These are phyloP conservation scores for Carex scoparia DNA, from an alignment of 176 grass and related monocot species.

Conservation along the genomic window DNA sequence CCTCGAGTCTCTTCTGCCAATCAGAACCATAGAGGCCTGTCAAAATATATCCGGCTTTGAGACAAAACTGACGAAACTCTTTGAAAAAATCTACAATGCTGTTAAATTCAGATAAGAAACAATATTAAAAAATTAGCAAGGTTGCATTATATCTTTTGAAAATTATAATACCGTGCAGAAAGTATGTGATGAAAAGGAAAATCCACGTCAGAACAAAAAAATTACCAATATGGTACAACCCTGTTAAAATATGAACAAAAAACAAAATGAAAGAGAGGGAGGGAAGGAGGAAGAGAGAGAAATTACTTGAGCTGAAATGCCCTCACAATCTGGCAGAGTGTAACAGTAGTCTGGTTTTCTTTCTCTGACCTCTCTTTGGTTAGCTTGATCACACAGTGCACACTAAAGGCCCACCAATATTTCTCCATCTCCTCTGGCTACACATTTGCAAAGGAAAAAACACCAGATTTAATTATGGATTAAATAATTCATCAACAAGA, in stretches of 20 bases:
- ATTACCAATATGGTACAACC: not conserved
- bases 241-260: not conserved
- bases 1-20: conserved; percentile 94
- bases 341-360: conserved; percentile 42
- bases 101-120: conserved; percentile 27
- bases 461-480: not conserved
- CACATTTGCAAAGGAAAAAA: conserved; percentile 7
- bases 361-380: conserved; percentile 37
- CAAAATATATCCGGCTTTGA: conserved; percentile 64
- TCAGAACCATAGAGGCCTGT: conserved; percentile 74
- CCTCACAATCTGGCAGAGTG: conserved; percentile 77
- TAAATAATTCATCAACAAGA: conserved; percentile 7
- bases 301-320: conserved; percentile 73
- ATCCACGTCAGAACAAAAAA: not conserved
- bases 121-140: not conserved
- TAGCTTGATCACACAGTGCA: conserved; percentile 81
- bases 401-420: conserved; percentile 74
- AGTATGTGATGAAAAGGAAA: not conserved
- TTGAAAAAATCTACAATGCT: conserved; percentile 90
- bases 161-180: not conserved
- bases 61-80: conserved; percentile 93
- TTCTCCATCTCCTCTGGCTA: conserved; percentile 84
- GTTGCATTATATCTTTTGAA: not conserved
- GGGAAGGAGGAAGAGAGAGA: not conserved
- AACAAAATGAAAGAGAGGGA: not conserved